Conservation (phyloP, 2,329 filamentous ascomycete genomes). For the Botrytis pseudocinerea region DNA sequence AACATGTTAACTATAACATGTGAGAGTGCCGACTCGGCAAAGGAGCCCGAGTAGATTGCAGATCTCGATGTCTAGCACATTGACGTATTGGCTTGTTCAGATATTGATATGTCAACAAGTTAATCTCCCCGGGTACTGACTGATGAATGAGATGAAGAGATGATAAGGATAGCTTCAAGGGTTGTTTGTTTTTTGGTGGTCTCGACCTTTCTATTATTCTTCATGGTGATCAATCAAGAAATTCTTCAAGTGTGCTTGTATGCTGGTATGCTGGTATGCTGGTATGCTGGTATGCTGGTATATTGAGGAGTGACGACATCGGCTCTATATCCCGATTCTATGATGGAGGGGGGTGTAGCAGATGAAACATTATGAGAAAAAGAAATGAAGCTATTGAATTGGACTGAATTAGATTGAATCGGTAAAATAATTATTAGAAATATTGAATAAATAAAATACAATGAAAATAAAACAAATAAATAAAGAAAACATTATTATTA, state of each 20-base stretch:
- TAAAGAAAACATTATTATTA: neutral
- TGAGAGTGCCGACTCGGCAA: neutral
- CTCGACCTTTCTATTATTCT: neutral
- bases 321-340: neutral
- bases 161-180: neutral
- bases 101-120: neutral
- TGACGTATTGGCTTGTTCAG: neutral
- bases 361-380: neutral
- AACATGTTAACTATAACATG: neutral
- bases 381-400: neutral
- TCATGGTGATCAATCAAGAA: conserved; percentile 6
- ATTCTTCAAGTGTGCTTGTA: neutral
- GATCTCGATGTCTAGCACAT: conserved; percentile 13
- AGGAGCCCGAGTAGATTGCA: neutral
- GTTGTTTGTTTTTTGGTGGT: conserved; percentile 1
- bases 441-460: neutral
- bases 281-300: too few relatives aligned
- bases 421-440: neutral
- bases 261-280: neutral
- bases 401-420: neutral
- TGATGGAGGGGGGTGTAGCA: neutral
- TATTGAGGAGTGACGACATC: conserved; percentile 13
- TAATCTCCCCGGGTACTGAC: neutral
- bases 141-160: neutral
- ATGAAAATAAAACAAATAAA: neutral